Percentiles rank a stretch among this genome's conserved stretches.
phyloP scores from a whole-genome alignment of 306 rosid genomes.

The Castanea mollissima region DNA sequence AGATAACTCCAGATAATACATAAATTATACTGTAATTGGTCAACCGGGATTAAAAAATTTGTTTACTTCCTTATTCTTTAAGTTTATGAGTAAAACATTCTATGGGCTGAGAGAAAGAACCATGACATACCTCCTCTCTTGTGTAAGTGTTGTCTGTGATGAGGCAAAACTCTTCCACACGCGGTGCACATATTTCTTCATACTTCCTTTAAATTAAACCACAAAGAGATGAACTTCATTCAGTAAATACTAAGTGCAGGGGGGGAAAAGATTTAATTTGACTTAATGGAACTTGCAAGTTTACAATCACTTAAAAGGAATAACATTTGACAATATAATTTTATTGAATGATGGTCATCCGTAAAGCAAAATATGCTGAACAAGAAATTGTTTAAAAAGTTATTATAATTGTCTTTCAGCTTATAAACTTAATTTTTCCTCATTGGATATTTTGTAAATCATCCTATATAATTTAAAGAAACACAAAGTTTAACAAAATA shows the following conservation, averaged over 20 bases:
- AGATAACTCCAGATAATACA: background rate
- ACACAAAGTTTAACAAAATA: background rate
- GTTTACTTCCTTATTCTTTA: background rate
- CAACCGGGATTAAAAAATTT: background rate
- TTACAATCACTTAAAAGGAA: background rate
- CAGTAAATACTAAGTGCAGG: background rate
- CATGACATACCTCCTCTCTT: constrained; percentile 50
- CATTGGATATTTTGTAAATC: background rate
- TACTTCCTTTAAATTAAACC: constrained; percentile 42
- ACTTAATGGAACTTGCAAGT: background rate
- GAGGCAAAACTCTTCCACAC: constrained; percentile 58
- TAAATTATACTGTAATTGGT: background rate
- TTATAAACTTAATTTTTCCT: background rate
- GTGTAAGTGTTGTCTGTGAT: constrained; percentile 65
- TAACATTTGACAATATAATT: background rate
- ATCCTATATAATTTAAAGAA: background rate
- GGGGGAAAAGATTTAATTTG: background rate
- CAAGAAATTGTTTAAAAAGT: background rate
- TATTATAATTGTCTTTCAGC: background rate
- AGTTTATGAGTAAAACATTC: background rate
- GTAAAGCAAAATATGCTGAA: background rate
- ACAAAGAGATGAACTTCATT: constrained; percentile 13
- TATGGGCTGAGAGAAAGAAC: background rate
- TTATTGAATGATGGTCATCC: background rate
- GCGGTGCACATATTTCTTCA: constrained; percentile 67